A percentile compares a stretch with the other conserved stretches of the same genome.
Evolutionary conservation across 306 rosid genomes (phyloP).

Genomic region (Lathyrus aphaca): DNA sequence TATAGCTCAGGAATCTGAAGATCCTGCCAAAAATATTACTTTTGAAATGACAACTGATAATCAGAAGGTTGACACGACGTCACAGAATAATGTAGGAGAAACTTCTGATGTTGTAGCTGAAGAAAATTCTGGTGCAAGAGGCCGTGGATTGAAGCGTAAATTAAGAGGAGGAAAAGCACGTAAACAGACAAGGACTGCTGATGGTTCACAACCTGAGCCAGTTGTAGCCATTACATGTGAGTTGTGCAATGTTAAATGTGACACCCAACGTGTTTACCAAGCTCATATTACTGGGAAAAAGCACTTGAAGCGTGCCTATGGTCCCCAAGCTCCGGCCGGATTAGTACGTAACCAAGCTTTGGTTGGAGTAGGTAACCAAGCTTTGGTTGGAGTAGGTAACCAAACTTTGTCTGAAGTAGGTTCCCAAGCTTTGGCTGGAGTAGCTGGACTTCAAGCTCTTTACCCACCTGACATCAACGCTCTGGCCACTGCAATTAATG

Average conservation of each 20-base stretch:
- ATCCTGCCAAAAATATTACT: constrained; percentile 38
- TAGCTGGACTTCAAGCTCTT: constrained; percentile 54
- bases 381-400: constrained; percentile 37
- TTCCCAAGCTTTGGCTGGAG: constrained; percentile 33
- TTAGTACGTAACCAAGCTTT: constrained; percentile 48
- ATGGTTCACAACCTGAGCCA: constrained; percentile 60
- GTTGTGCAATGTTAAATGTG: constrained; percentile 83
- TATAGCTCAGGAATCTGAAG: constrained; percentile 51
- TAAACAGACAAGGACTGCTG: constrained; percentile 52
- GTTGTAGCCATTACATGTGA: constrained; percentile 56
- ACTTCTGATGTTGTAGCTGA: constrained; percentile 51
- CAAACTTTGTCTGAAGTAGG: background rate
- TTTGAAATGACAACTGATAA: constrained; percentile 48
- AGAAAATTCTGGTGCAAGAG: constrained; percentile 50
- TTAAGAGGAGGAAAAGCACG: constrained; percentile 61
- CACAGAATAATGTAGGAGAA: constrained; percentile 46
- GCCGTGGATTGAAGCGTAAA: constrained; percentile 72
- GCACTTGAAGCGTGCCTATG: constrained; percentile 61
- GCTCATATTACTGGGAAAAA: constrained; percentile 77
- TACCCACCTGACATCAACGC: constrained; percentile 55
- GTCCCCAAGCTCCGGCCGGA: constrained; percentile 51
- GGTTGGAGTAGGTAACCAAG: constrained; percentile 32
- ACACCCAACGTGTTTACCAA: constrained; percentile 67
- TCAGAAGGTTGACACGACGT: constrained; percentile 49
- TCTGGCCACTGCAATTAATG: constrained; percentile 47